Evolutionary conservation across 2,329 filamentous ascomycete genomes (phyloP), one percentile per base, ranked within the genome.

Genomic region (Apiospora arundinis): DNA sequence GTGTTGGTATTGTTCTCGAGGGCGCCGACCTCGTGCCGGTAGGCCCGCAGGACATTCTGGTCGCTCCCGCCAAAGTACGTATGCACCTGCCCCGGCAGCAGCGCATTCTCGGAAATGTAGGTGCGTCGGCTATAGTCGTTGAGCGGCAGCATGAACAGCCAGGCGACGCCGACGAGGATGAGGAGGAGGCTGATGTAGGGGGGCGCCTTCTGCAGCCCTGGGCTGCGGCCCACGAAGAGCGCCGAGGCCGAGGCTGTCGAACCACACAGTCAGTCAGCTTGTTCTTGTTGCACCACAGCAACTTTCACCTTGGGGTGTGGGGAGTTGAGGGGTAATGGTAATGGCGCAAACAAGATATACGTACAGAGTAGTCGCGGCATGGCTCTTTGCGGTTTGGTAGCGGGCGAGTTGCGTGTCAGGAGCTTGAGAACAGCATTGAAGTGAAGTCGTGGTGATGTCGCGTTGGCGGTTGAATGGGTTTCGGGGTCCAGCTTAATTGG

Each of bases 51-150:
- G 74, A 98, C 90, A 81, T 98, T 93, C 84, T 98, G 95, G 80
- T 99, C 96, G 81, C 94, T 97, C 23, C 96, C 96, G 8, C 93
- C 92, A 80, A 99, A 99, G 82, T 99, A 99, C 1, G 96, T 97
- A 83, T 98, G 95, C 11, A 98, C 96, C 82, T 99, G 96, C 2
- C 95, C 96, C 0, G 96, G 96, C 18, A 99, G 86, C 45, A 99
- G 90, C 14, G 96, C 96, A 81, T 99, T 99, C 82, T 99, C 96
- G 60, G 95, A 98, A 71, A 99, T 96, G 82, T 99, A 99, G 0
- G 95, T 99, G 72, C 90, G 88, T 75, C 96, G 91, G 68, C 95
- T 97, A 84, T 98, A 97, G 75, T 95, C 90, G 82, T 98, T 89
- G 69, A 98, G 87, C 2, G 96, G 96, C 1, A 99, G 89, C 44